Evolutionary conservation across 2,329 filamentous ascomycete species (phyloP).

Genomic region (Colletotrichum gloeosporioides): DNA sequence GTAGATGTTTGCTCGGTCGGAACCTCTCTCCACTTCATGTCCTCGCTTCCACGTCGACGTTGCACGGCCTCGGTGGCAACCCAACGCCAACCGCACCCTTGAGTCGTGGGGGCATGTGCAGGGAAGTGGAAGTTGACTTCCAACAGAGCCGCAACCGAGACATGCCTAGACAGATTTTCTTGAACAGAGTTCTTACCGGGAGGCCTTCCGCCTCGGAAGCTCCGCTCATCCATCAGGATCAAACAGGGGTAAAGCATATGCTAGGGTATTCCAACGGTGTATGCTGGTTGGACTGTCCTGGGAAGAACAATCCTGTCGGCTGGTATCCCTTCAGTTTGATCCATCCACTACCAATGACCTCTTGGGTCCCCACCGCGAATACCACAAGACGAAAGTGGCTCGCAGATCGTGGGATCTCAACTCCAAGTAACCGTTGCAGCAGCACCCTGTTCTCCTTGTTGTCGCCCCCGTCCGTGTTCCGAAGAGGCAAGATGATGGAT

Average conservation of each 20-base stretch:
- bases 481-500: neutral
- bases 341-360: neutral
- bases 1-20: accelerated
- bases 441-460: neutral
- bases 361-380: neutral
- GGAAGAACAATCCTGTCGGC: neutral
- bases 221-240: neutral
- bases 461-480: neutral
- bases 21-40: neutral
- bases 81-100: neutral
- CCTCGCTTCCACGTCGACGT: neutral
- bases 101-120: neutral
- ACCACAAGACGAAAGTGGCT: neutral
- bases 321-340: neutral
- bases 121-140: neutral
- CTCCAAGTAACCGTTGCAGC: neutral
- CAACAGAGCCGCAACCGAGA: neutral
- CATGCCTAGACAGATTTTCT: neutral
- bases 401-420: neutral
- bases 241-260: accelerated
- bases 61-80: neutral
- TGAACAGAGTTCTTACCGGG: neutral
- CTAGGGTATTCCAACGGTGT: neutral
- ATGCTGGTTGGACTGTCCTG: neutral
- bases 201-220: neutral